A percentile compares a stretch with the other conserved stretches of the same genome.
Evolutionary conservation across 208 protist species (phyloP).

Genomic region (Herpetomonas tarakana): DNA sequence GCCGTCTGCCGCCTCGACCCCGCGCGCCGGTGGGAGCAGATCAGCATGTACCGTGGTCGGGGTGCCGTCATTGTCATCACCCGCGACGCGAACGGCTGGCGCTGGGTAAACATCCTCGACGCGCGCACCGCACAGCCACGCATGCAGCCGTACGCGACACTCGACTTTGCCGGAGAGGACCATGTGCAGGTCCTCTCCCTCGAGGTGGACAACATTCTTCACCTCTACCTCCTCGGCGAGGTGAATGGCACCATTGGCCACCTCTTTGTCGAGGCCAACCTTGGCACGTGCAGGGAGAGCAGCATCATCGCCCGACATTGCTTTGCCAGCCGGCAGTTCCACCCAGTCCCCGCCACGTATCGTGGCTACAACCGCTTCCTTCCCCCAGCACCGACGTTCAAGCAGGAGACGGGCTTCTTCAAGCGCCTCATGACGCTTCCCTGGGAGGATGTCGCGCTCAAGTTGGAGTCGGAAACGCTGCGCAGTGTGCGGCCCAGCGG

Average conservation of each 20-base stretch:
- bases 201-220: constrained; percentile 53
- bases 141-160: constrained; percentile 55
- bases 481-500: constrained; percentile 18
- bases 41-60: constrained; percentile 46
- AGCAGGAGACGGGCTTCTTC: constrained; percentile 81
- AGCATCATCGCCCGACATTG: constrained; percentile 32
- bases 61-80: constrained; percentile 64
- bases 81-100: constrained; percentile 74
- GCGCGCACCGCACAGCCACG: constrained; percentile 47
- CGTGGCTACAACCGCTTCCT: constrained; percentile 57
- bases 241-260: constrained; percentile 60
- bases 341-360: constrained; percentile 57
- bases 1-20: constrained; percentile 36
- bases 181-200: constrained; percentile 53
- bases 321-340: constrained; percentile 30
- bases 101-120: constrained; percentile 80
- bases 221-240: constrained; percentile 72
- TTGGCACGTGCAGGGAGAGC: constrained; percentile 30
- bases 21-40: constrained; percentile 50
- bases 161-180: constrained; percentile 71
- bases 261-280: constrained; percentile 51
- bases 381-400: constrained; percentile 60
- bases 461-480: constrained; percentile 68
- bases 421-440: constrained; percentile 79
- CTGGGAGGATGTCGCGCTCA: constrained; percentile 75